These are phyloP conservation scores for Verbena officinalis DNA, from an alignment of 257 asterid genomes.

Conservation along the genomic window DNA sequence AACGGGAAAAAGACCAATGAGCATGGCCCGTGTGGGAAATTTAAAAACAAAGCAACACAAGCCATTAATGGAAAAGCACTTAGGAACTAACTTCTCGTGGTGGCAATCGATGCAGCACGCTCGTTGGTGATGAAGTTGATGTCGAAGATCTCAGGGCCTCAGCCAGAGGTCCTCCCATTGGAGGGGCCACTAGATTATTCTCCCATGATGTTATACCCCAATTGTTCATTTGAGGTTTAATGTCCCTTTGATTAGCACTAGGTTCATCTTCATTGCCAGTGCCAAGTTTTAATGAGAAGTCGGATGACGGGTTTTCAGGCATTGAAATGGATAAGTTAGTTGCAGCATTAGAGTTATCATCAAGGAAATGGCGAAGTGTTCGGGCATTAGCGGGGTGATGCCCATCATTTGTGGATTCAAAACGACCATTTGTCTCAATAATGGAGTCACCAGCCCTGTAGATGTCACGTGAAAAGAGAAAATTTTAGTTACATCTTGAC, in stretches of 20 bases:
- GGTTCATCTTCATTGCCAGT: conserved; percentile 52
- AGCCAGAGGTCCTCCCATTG: conserved; percentile 87
- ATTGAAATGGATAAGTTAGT: conserved; percentile 66
- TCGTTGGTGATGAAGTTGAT: conserved; percentile 71
- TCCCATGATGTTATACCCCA: conserved; percentile 53
- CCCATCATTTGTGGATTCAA: conserved; percentile 39
- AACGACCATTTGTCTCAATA: conserved; percentile 37
- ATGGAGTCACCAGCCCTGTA: conserved; percentile 54
- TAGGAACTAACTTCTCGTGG: conserved; percentile 43
- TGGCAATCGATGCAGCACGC: conserved; percentile 62
- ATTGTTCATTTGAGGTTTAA: conserved; percentile 31
- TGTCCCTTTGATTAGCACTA: conserved; percentile 31
- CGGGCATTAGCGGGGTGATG: conserved; percentile 31
- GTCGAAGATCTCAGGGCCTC: conserved; percentile 80
- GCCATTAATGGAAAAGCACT: not conserved
- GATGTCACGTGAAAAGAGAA: conserved; percentile 12
- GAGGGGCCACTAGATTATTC: conserved; percentile 35
- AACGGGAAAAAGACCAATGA: conserved; percentile 16
- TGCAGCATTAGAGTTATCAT: conserved; percentile 40
- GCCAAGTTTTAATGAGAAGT: conserved; percentile 75
- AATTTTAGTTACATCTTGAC: too few relatives aligned
- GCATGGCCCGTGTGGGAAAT: not conserved
- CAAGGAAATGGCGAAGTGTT: conserved; percentile 69
- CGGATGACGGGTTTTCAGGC: conserved; percentile 58
- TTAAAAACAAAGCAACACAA: not conserved